Evolutionary conservation across 805 yeast species (phyloP).

Genomic region (Pichia membranifaciens): DNA sequence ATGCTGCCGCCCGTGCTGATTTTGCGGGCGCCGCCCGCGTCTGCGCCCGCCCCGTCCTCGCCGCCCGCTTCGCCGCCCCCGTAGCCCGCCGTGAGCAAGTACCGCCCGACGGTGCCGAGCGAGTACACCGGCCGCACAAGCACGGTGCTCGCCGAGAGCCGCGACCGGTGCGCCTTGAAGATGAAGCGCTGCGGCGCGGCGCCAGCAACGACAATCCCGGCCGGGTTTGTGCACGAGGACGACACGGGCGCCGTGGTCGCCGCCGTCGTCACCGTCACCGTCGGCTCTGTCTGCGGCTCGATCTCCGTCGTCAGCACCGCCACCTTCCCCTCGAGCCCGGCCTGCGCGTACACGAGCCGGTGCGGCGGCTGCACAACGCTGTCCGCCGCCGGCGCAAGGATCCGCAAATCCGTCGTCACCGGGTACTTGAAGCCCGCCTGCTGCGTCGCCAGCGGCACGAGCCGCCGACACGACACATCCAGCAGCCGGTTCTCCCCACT

Average conservation of each 20-base stretch:
- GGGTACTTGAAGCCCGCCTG: constrained; percentile 63
- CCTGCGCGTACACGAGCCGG: constrained; percentile 40
- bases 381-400: constrained; percentile 26
- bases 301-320: constrained; percentile 62
- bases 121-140: constrained; percentile 24
- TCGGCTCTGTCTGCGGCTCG: constrained; percentile 10
- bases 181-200: constrained; percentile 47
- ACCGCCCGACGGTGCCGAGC: constrained; percentile 8
- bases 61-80: constrained; percentile 15
- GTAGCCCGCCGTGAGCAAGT: constrained; percentile 25
- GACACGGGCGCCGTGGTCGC: constrained; percentile 10
- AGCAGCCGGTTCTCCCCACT: constrained; percentile 46
- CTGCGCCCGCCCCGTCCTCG: no score
- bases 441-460: constrained; percentile 41
- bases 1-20: constrained; percentile 18
- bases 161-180: constrained; percentile 68
- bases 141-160: constrained; percentile 19
- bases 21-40: no score
- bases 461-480: no score
- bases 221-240: constrained; percentile 2
- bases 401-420: constrained; percentile 47
- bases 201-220: constrained; percentile 1
- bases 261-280: constrained; percentile 10
- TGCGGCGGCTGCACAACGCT: background rate
- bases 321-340: constrained; percentile 80